Conservation (phyloP, 192 early-diverging fungal genomes). For the Podila minutissima region DNA sequence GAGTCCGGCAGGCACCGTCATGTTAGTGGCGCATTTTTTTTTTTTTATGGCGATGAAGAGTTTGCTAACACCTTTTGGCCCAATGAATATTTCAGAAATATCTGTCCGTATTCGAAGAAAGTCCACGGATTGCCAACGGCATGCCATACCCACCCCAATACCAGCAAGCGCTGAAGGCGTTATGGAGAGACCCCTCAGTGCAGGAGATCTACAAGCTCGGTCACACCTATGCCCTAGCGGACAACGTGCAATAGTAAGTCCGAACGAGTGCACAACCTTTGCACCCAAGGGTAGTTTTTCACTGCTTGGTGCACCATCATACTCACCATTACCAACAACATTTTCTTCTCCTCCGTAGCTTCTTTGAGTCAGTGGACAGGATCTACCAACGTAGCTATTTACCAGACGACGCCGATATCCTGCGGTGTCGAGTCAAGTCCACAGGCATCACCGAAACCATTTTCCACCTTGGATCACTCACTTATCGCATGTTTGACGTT, state of each 20-base stretch:
- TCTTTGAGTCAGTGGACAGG: constrained; percentile 61
- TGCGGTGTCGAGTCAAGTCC: constrained; percentile 70
- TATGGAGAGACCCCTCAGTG: constrained; percentile 60
- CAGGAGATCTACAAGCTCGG: constrained; percentile 52
- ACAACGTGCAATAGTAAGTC: constrained; percentile 64
- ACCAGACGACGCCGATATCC: constrained; percentile 68
- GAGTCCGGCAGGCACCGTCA: too few relatives aligned
- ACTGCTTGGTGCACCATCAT: not conserved
- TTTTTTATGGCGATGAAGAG: not conserved
- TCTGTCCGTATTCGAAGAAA: constrained; percentile 38
- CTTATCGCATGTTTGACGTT: constrained; percentile 69
- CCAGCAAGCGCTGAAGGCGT: constrained; percentile 51
- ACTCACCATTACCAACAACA: not conserved
- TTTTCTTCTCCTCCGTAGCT: constrained; percentile 41
- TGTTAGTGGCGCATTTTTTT: too few relatives aligned
- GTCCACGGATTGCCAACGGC: constrained; percentile 48
- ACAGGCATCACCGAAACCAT: constrained; percentile 70
- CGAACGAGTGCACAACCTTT: not conserved
- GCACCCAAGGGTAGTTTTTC: not conserved
- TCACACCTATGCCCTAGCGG: constrained; percentile 59
- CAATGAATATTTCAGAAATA: constrained; percentile 32
- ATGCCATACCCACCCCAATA: constrained; percentile 55
- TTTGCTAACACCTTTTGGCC: not conserved
- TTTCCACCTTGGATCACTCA: constrained; percentile 62
- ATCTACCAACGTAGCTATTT: constrained; percentile 56